A percentile compares a stretch with the other conserved stretches of the same genome.
These are phyloP conservation scores for Sclerotinia spermophila DNA, from an alignment of 2,329 filamentous ascomycete genomes.

Conservation along the genomic window DNA sequence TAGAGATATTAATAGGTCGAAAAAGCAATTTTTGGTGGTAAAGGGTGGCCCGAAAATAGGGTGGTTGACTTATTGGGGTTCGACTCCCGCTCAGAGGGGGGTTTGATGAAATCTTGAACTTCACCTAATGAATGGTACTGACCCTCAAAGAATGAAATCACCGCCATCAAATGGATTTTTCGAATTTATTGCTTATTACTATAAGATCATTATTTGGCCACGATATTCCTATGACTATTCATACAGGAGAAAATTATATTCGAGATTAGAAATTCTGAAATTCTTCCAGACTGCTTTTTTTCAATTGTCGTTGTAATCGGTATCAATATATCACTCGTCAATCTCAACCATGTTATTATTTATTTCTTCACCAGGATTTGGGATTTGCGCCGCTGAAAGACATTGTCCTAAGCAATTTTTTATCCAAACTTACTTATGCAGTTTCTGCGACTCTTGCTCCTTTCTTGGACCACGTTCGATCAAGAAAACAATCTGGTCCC, in stretches of 20 bases:
- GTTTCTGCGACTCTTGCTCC: neutral
- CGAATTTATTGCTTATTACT: neutral
- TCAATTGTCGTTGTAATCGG: neutral
- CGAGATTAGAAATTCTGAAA: neutral
- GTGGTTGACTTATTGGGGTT: too few relatives aligned
- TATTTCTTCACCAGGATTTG: neutral
- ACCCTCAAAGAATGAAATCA: too few relatives aligned
- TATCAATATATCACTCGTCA: neutral
- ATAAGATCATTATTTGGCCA: neutral
- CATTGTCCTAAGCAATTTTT: neutral
- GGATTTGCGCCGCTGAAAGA: neutral
- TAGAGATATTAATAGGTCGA: too few relatives aligned
- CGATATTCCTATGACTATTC: neutral
- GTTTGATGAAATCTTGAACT: neutral
- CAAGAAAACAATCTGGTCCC: too few relatives aligned
- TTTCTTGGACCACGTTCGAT: too few relatives aligned
- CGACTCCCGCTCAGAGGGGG: neutral
- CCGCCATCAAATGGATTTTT: neutral
- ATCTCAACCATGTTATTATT: neutral
- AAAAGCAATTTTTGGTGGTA: too few relatives aligned
- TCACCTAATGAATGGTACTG: too few relatives aligned
- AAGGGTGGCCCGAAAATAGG: too few relatives aligned
- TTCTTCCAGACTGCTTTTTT: neutral
- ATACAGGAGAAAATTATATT: neutral
- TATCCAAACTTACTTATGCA: accelerated